Evolutionary conservation across 2,329 filamentous ascomycete genomes (phyloP), one percentile per base, ranked within the genome.

Genomic region (Pseudodiploospora longispora): DNA sequence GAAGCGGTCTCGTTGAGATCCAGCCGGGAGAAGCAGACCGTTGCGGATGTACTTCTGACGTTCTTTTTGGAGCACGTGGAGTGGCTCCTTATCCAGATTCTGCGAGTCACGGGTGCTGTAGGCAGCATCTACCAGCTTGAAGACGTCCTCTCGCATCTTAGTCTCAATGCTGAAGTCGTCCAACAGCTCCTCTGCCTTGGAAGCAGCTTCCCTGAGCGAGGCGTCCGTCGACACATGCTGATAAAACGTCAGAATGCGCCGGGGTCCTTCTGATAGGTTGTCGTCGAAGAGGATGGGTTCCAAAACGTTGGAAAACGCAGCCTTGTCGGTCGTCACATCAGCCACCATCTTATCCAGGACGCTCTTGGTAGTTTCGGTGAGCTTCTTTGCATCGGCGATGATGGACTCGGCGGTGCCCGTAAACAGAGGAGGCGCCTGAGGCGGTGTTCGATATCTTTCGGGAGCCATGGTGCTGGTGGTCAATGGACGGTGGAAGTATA

Each of bases 111-210:
- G 65, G 38, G 63, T 66, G 33, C 76, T 70, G 54, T 72, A 78
- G 32, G 75, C 71, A 28, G 75, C 74, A 38, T 83, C 74, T 28
- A 84, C 76, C 3, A 82, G 68, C 55, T 72, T 70, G 71, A 86
- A 93, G 47, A 90, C 76, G 54, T 93, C 87, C 66, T 91, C 84
- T 42, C 87, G 78, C 85, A 91, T 91, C 56, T 74, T 77, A 44
- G 80, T 78, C 66, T 93, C 87, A 52, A 91, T 90, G 43, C 71
- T 67, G 57, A 87, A 89, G 52, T 90, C 83, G 55, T 86, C 79
- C 68, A 88, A 77, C 49, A 87, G 68, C 65, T 83, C 82, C 60
- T 88, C 82, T 0, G 86, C 83, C 59, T 89, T 80, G 49, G 80
- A 85, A 3, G 83, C 87, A 10, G 85, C 85, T 66, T 88, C 80